These are phyloP conservation scores for Astraeus odoratus DNA, from an alignment of 768 basidiomycete species.

Conservation along the genomic window DNA sequence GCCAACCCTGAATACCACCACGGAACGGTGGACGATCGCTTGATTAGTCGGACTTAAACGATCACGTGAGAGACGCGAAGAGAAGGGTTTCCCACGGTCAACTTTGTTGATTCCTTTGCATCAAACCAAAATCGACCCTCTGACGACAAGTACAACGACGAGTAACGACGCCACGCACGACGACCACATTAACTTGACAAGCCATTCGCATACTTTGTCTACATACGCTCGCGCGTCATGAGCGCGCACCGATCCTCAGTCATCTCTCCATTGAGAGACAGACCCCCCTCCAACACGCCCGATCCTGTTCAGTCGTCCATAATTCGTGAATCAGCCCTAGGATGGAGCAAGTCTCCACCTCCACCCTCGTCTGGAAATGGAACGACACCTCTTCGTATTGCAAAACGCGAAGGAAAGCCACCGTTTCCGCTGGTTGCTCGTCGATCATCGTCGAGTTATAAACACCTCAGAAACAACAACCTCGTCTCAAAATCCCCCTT, in stretches of 20 bases:
- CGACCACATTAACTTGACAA: too few relatives aligned
- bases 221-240: slow-evolving; percentile 22
- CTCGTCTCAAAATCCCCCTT: slow-evolving; percentile 86
- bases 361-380: slow-evolving; percentile 16
- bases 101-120: slow-evolving; percentile 9
- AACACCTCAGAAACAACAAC: slow-evolving; percentile 67
- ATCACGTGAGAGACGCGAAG: slow-evolving; percentile 13
- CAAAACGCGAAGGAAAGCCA: slow-evolving; percentile 53
- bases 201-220: too few relatives aligned
- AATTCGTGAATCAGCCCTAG: slow-evolving; percentile 55
- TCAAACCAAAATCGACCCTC: too few relatives aligned
- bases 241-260: slow-evolving; percentile 18
- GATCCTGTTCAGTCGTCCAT: slow-evolving; percentile 61
- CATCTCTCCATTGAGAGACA: slow-evolving; percentile 50
- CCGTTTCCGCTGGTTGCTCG: slow-evolving; percentile 53
- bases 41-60: background rate
- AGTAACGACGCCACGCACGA: slow-evolving; percentile 8
- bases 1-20: too few relatives aligned
- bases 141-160: slow-evolving; percentile 13
- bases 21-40: too few relatives aligned
- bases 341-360: slow-evolving; percentile 47
- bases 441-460: slow-evolving; percentile 71
- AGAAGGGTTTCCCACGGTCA: slow-evolving; percentile 8
- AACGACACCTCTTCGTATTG: slow-evolving; percentile 65
- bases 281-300: slow-evolving; percentile 54